Conservation (phyloP, 345 rosid species). For the Pelargonium nanum region DNA sequence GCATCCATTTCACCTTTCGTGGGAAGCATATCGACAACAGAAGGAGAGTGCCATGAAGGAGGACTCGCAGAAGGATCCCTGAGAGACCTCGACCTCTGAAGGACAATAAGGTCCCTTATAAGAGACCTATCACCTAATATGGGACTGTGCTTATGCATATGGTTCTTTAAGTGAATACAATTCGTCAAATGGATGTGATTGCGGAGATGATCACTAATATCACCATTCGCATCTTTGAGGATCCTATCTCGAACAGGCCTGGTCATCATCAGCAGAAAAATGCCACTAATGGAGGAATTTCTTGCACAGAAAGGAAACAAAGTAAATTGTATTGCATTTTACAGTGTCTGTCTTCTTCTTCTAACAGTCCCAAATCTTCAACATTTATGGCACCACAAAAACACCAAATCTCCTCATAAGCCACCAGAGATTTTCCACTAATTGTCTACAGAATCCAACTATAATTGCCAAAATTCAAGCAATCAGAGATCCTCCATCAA, state of each 20-base stretch:
- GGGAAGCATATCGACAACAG: slow-evolving; percentile 55
- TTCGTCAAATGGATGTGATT: slow-evolving; percentile 92
- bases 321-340: slow-evolving; percentile 33
- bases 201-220: slow-evolving; percentile 83
- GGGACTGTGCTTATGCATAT: slow-evolving; percentile 96
- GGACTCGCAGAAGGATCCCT: slow-evolving; percentile 91
- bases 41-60: slow-evolving; percentile 73
- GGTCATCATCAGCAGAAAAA: slow-evolving; percentile 58
- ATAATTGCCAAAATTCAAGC: slow-evolving; percentile 20
- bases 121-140: slow-evolving; percentile 59
- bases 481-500: slow-evolving; percentile 13
- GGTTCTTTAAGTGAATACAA: slow-evolving; percentile 96
- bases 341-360: not conserved
- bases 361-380: slow-evolving; percentile 13
- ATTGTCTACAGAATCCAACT: slow-evolving; percentile 6
- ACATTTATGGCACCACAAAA: slow-evolving; percentile 11
- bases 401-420: slow-evolving; percentile 5
- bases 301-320: slow-evolving; percentile 22
- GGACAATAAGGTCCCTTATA: slow-evolving; percentile 85
- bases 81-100: slow-evolving; percentile 84
- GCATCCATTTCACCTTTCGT: slow-evolving; percentile 41
- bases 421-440: slow-evolving; percentile 4
- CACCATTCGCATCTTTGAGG: slow-evolving; percentile 82
- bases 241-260: slow-evolving; percentile 60
- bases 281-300: slow-evolving; percentile 13